Percentiles rank a stretch among this genome's conserved stretches.
phyloP scores from a whole-genome alignment of 345 rosid species.

The Aurinia saxatilis region DNA sequence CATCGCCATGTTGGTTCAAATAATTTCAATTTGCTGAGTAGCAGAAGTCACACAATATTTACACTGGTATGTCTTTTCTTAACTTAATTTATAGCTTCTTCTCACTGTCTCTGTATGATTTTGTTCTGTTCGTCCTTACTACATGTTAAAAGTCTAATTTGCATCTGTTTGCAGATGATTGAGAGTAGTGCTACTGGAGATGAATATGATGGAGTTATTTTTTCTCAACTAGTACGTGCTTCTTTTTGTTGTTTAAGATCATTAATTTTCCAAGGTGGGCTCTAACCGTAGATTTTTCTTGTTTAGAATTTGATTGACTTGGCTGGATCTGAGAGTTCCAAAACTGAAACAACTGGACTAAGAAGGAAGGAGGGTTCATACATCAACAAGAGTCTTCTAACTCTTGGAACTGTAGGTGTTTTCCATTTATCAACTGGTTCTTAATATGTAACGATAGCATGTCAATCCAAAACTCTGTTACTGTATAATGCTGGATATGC shows the following conservation, averaged over 20 bases:
- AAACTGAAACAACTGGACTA: slow-evolving; percentile 96
- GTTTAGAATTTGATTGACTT: slow-evolving; percentile 93
- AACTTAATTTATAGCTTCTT: neutral
- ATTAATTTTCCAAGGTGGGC: neutral
- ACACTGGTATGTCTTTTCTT: slow-evolving; percentile 58
- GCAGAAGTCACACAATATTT: slow-evolving; percentile 99
- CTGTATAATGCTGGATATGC: neutral
- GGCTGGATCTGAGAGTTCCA: slow-evolving; percentile 99
- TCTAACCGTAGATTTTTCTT: slow-evolving; percentile 13
- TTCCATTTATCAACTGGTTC: neutral
- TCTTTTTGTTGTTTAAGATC: slow-evolving; percentile 3
- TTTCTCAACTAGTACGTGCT: slow-evolving; percentile 87
- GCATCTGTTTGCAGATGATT: slow-evolving; percentile 61
- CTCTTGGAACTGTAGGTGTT: slow-evolving; percentile 91
- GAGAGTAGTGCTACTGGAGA: slow-evolving; percentile 93
- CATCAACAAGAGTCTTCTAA: slow-evolving; percentile 98
- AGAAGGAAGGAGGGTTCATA: slow-evolving; percentile 98
- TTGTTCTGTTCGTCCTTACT: slow-evolving; percentile 5
- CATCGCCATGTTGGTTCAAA: slow-evolving; percentile 99
- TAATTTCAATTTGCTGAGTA: slow-evolving; percentile 91
- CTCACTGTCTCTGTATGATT: slow-evolving; percentile 1
- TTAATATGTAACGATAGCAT: neutral
- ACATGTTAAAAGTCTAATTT: slow-evolving; percentile 7
- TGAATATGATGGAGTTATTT: slow-evolving; percentile 96
- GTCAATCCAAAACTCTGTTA: neutral